phyloP scores from a whole-genome alignment of 805 yeast species.

The Saccharomycopsis schoenii region DNA sequence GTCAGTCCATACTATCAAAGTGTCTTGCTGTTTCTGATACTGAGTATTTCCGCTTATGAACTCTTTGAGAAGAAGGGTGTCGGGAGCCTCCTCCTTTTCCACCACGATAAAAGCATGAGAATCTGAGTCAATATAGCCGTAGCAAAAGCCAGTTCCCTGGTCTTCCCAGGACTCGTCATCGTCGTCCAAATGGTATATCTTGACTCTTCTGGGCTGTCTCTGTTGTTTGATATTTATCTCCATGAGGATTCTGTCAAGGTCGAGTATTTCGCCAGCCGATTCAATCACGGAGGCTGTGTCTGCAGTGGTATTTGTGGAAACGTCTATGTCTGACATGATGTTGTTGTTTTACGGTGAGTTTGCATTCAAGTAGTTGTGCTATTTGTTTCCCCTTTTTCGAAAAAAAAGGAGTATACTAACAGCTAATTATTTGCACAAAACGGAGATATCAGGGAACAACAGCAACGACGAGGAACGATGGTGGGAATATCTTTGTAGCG shows the following conservation, averaged over 20 bases:
- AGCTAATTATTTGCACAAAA: no score
- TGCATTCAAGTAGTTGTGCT: no score
- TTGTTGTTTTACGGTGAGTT: no score
- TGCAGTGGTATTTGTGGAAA: background rate
- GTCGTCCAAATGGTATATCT: slow-evolving; percentile 74
- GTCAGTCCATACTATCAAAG: slow-evolving; percentile 91
- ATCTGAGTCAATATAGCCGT: slow-evolving; percentile 44
- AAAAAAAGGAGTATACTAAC: no score
- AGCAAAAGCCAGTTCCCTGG: slow-evolving; percentile 85
- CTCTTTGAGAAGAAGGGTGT: slow-evolving; percentile 52
- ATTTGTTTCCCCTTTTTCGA: no score
- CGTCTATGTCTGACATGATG: background rate
- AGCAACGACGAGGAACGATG: no score
- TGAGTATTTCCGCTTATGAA: slow-evolving; percentile 65
- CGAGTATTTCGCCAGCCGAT: slow-evolving; percentile 19
- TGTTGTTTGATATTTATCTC: slow-evolving; percentile 20
- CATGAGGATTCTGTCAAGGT: slow-evolving; percentile 14
- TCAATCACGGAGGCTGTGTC: slow-evolving; percentile 8
- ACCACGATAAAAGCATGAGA: slow-evolving; percentile 56
- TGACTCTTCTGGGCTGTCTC: slow-evolving; percentile 63
- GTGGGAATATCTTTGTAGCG: no score
- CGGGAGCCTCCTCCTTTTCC: slow-evolving; percentile 53
- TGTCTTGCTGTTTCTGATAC: slow-evolving; percentile 90
- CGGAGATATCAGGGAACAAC: no score
- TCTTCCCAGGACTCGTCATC: slow-evolving; percentile 70